Conservation (phyloP, 345 rosid species). For the Camelina neglecta region DNA sequence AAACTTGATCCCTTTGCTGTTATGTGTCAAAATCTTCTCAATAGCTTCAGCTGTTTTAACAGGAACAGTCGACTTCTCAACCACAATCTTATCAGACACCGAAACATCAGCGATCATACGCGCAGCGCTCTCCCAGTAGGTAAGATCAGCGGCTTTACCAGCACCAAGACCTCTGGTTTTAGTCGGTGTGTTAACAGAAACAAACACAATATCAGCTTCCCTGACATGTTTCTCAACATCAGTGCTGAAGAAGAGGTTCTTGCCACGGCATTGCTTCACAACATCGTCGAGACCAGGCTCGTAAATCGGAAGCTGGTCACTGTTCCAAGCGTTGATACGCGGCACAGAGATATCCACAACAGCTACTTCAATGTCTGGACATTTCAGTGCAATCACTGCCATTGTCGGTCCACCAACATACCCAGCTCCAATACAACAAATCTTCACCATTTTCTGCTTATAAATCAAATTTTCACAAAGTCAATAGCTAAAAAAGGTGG, state of each 20-base stretch:
- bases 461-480: not conserved
- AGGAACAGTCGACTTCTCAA: constrained; percentile 90
- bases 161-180: constrained; percentile 85
- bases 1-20: constrained; percentile 78
- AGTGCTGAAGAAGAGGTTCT: constrained; percentile 77
- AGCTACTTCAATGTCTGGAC: constrained; percentile 65
- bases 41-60: constrained; percentile 90
- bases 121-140: constrained; percentile 92
- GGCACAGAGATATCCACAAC: constrained; percentile 74
- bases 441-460: constrained; percentile 60
- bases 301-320: constrained; percentile 68
- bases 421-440: constrained; percentile 79
- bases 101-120: constrained; percentile 88
- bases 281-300: constrained; percentile 78
- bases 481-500: constrained; percentile 1
- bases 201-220: constrained; percentile 81
- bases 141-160: constrained; percentile 86
- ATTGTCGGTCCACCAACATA: constrained; percentile 80
- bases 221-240: constrained; percentile 71
- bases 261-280: constrained; percentile 72
- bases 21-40: constrained; percentile 74
- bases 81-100: constrained; percentile 76
- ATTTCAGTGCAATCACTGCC: constrained; percentile 75
- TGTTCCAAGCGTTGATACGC: constrained; percentile 72
- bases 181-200: constrained; percentile 84